A percentile compares a stretch with the other conserved stretches of the same genome.
Conservation (phyloP, 2,329 filamentous ascomycete genomes). For the Cucurbitaria berberidis region DNA sequence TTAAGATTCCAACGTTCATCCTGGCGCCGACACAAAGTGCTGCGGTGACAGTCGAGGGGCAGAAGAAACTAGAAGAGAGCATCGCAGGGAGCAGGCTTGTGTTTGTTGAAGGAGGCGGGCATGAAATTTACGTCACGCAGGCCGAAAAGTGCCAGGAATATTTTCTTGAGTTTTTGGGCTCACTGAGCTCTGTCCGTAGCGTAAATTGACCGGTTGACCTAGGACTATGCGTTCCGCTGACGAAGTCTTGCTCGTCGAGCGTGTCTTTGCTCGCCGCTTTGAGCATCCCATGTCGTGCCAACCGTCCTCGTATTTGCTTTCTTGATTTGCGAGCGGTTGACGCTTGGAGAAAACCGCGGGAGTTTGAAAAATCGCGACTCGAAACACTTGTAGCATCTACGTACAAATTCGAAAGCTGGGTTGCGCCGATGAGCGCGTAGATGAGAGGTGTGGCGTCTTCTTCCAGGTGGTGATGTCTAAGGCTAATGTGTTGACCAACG, state of each 20-base stretch:
- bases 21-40: conserved; percentile 43
- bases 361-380: not conserved
- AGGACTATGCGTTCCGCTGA: conserved; percentile 1
- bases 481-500: not conserved
- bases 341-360: not conserved
- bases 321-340: not conserved
- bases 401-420: not conserved
- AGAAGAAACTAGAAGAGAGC: conserved; percentile 21
- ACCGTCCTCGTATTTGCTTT: not conserved
- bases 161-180: conserved; percentile 47
- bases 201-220: not conserved
- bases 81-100: conserved; percentile 30
- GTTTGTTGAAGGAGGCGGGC: conserved; percentile 37
- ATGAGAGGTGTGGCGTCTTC: not conserved
- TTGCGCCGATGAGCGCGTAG: not conserved
- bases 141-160: conserved; percentile 33
- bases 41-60: conserved; percentile 39
- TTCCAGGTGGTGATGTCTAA: not conserved
- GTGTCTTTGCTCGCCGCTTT: not conserved
- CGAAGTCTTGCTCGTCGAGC: conserved; percentile 2
- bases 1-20: conserved; percentile 41
- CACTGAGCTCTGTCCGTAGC: too few species aligned
- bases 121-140: conserved; percentile 47
- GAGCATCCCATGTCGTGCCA: not conserved
- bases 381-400: not conserved